phyloP scores from a whole-genome alignment of 305 asterid species.

The Solanum hybrid region DNA sequence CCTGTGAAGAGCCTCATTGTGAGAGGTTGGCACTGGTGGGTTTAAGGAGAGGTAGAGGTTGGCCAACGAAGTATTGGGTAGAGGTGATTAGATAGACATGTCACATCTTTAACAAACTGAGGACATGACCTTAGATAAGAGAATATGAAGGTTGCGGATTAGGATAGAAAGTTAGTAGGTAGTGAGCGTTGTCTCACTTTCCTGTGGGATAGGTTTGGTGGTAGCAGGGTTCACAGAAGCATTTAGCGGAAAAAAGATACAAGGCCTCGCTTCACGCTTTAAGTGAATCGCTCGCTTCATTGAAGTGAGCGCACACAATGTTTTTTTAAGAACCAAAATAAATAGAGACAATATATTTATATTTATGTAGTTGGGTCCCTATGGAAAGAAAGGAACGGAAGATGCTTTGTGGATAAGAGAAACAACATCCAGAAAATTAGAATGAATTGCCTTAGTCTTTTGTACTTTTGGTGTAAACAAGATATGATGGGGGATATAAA shows the following conservation, averaged over 20 bases:
- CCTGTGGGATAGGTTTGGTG: not conserved
- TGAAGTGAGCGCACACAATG: not conserved
- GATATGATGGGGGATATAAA: too few species aligned
- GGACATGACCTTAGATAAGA: not conserved
- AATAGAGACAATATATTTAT: not conserved
- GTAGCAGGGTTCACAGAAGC: not conserved
- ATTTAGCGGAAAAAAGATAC: not conserved
- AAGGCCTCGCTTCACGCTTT: not conserved
- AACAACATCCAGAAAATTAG: too few species aligned
- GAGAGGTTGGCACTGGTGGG: not conserved
- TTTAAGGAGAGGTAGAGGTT: not conserved
- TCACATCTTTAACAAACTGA: not conserved
- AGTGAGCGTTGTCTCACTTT: not conserved
- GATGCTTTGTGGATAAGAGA: too few species aligned
- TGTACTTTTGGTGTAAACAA: too few species aligned
- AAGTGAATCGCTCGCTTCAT: not conserved
- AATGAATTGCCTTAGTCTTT: too few species aligned
- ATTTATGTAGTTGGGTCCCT: too few species aligned
- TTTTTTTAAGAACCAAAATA: not conserved
- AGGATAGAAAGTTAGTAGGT: not conserved
- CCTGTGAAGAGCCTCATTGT: not conserved
- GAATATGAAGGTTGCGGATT: not conserved
- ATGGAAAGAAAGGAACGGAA: too few species aligned
- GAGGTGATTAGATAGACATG: not conserved
- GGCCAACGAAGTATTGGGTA: not conserved